Evolutionary conservation across 495 filamentous ascomycete genomes (phyloP).

Genomic region (Chaetomium fimeti): DNA sequence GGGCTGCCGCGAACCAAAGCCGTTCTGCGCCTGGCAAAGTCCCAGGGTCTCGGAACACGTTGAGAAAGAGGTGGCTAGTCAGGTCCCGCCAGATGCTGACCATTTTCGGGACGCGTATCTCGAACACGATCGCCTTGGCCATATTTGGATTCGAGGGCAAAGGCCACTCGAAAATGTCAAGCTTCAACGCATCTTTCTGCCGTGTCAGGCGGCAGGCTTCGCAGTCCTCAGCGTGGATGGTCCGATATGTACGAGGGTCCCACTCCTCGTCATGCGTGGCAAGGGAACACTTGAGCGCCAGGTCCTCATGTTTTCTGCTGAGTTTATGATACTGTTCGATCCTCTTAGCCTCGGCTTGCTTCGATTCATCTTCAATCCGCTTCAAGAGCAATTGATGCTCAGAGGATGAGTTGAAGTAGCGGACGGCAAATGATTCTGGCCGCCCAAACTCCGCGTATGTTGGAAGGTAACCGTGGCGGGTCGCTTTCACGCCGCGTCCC

Average conservation of each 20-base stretch:
- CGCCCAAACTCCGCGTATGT: constrained; percentile 41
- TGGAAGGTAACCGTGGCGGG: constrained; percentile 23
- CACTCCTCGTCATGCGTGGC: constrained; percentile 1
- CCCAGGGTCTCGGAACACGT: constrained; percentile 35
- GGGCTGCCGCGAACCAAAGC: not conserved
- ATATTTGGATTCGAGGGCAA: constrained; percentile 42
- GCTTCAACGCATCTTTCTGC: constrained; percentile 36
- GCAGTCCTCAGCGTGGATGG: constrained; percentile 42
- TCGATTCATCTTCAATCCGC: constrained; percentile 45
- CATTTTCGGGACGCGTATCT: constrained; percentile 48
- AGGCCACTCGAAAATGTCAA: constrained; percentile 62
- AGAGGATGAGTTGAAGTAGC: constrained; percentile 51
- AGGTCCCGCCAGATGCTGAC: constrained; percentile 57
- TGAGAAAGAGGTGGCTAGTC: constrained; percentile 44
- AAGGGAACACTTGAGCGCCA: not conserved
- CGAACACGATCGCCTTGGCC: constrained; percentile 56
- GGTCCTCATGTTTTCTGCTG: constrained; percentile 17
- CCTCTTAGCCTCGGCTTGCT: constrained; percentile 40
- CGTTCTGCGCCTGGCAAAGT: not conserved
- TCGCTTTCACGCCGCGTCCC: not conserved
- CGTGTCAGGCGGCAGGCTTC: constrained; percentile 35
- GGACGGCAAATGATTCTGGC: constrained; percentile 49
- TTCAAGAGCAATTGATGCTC: constrained; percentile 42
- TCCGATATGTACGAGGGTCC: fast-evolving
- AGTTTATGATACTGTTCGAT: constrained; percentile 39